Conservation (phyloP, 352 stramenopile species). For the Pythium aquatile region DNA sequence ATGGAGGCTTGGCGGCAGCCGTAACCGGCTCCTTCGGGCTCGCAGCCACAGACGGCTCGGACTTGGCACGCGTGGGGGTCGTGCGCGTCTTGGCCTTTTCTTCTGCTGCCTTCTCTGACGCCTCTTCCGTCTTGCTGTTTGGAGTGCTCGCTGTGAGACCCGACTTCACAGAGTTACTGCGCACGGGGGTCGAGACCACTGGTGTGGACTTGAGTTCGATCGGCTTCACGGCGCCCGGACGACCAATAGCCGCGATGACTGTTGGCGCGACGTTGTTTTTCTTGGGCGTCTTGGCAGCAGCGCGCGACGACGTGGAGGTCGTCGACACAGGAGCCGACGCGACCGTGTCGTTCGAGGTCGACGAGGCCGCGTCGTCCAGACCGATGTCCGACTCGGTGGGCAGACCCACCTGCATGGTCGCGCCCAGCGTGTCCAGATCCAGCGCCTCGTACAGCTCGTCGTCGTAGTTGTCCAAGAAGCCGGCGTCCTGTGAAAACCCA, state of each 20-base stretch:
- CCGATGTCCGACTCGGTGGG: constrained; percentile 73
- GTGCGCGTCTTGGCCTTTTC: constrained; percentile 46
- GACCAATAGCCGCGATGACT: constrained; percentile 70
- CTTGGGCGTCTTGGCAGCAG: constrained; percentile 57
- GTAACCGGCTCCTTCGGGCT: constrained; percentile 32
- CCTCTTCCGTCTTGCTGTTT: constrained; percentile 51
- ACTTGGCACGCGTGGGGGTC: constrained; percentile 47
- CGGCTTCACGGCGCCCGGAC: constrained; percentile 67
- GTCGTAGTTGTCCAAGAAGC: constrained; percentile 93
- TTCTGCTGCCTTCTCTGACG: constrained; percentile 34
- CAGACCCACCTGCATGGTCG: constrained; percentile 66
- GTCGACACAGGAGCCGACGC: not conserved
- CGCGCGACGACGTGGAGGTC: constrained; percentile 18
- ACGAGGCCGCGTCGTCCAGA: constrained; percentile 44
- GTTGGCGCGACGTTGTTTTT: constrained; percentile 48
- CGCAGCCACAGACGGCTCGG: constrained; percentile 35
- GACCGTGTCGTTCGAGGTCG: constrained; percentile 19
- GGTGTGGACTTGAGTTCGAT: constrained; percentile 80
- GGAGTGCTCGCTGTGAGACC: constrained; percentile 31
- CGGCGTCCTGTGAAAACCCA: constrained; percentile 57
- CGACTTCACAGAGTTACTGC: constrained; percentile 41
- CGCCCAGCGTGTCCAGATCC: constrained; percentile 90
- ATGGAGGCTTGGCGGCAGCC: constrained; percentile 24
- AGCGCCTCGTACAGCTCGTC: constrained; percentile 96
- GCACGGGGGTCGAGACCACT: constrained; percentile 37